Percentiles rank a stretch among this genome's conserved stretches.
Evolutionary conservation across 106 monocot species (phyloP).

Genomic region (Dendrobium nobile): DNA sequence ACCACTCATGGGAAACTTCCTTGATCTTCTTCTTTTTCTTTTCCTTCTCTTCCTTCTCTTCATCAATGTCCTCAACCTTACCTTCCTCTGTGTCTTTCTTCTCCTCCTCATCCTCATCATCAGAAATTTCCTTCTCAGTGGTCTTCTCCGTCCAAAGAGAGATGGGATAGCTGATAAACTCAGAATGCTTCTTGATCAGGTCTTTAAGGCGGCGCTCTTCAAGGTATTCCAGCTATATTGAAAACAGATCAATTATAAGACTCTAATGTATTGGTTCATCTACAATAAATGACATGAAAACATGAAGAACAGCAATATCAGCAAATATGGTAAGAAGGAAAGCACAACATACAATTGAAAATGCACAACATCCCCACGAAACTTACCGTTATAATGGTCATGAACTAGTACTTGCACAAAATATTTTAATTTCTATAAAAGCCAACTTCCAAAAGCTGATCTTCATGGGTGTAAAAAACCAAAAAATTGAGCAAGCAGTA

Average conservation of each 20-base stretch:
- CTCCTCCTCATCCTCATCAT: slow-evolving; percentile 79
- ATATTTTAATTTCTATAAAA: too few species aligned
- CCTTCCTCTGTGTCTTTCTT: slow-evolving; percentile 72
- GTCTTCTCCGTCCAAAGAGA: slow-evolving; percentile 72
- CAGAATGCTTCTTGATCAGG: slow-evolving; percentile 58
- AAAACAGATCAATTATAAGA: neutral
- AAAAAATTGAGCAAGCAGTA: too few species aligned
- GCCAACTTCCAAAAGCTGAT: too few species aligned
- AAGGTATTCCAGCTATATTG: slow-evolving; percentile 50
- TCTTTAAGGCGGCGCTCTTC: slow-evolving; percentile 79
- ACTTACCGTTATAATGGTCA: too few species aligned
- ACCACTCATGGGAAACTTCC: slow-evolving; percentile 79
- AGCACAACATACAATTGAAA: too few species aligned
- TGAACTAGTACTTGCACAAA: too few species aligned
- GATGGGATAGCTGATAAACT: slow-evolving; percentile 30
- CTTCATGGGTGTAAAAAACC: too few species aligned
- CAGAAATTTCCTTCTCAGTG: slow-evolving; percentile 73
- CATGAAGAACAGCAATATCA: too few species aligned
- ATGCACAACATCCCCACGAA: too few species aligned
- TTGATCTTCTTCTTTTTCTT: slow-evolving; percentile 87
- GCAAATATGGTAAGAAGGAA: too few species aligned
- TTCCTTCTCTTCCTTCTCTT: slow-evolving; percentile 79
- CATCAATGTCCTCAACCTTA: slow-evolving; percentile 73
- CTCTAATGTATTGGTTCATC: too few species aligned
- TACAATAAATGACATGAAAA: too few species aligned